Evolutionary conservation across 1,139 yeast genomes (phyloP), one percentile per base, ranked within the genome.

Genomic region (Waltiozyma sp.): DNA sequence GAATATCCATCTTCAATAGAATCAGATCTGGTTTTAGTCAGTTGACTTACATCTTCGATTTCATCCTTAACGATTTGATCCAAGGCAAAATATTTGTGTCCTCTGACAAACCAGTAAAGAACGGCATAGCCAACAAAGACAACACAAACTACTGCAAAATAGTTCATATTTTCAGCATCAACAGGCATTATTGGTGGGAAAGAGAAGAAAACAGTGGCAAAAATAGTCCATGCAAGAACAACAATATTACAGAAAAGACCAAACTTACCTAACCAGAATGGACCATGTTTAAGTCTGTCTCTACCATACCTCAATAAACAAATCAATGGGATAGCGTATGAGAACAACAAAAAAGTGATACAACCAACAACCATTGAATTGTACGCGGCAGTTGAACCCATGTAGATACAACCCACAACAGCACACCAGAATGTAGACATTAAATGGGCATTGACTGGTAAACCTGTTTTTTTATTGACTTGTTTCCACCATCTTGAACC

Each of bases 151-250:
- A 72, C 86, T n/a, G 77, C 68, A 28, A 80, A 82, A 56, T 81
- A 82, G 63, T 82, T 82, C 84, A 82, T 80, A 52, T 72, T 70
- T 42, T 72, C 72, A 36, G 70, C 73, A 4, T 73, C 68, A 2
- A 73, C 87, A 1, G 89, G 89, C 70, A 76, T 70, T 40, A 64
- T 64, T 38, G 77, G 68, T 40, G 91, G 91, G 64, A 82, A 78
- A 33, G 82, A 74, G 62, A 77, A 79, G 59, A 81, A 73, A 7
- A 78, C 77, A 43, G 75, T 58, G 15, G 81, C 76, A 55, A 80
- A 80, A 2, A 63, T 49, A 11, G 81, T 71, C 87, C 86, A 80
- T 13, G 61, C 54, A 33, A 80, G 60, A 16, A 80, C 67, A 34
- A 80, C 61, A 37, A 74, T 58, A 58, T 80, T 80, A 45, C 78